A percentile compares a stretch with the other conserved stretches of the same genome.
phyloP scores from a whole-genome alignment of 2,329 filamentous ascomycete genomes.

The Fusarium phyllophilum region DNA sequence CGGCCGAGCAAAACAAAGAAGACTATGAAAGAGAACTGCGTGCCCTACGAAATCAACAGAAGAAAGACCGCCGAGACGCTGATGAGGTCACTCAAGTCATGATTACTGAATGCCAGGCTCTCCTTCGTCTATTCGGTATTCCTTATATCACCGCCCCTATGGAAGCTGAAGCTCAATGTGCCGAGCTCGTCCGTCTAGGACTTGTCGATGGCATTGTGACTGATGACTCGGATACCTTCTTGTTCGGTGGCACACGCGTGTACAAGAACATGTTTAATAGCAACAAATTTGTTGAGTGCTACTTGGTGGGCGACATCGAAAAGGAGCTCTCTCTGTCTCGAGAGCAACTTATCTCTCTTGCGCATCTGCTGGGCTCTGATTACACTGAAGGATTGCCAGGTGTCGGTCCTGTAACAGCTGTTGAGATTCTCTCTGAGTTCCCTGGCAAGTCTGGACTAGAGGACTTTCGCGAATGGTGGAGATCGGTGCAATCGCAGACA shows the following conservation, averaged over 20 bases:
- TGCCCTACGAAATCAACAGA: conserved; percentile 90
- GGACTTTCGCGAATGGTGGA: conserved; percentile 91
- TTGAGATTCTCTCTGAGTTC: conserved; percentile 96
- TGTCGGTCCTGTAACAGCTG: conserved; percentile 91
- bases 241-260: conserved; percentile 94
- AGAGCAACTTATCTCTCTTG: conserved; percentile 87
- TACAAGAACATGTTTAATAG: conserved; percentile 99
- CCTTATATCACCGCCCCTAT: conserved; percentile 98
- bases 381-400: conserved; percentile 93
- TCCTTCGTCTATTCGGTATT: conserved; percentile 89
- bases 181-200: conserved; percentile 84
- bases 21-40: conserved; percentile 90
- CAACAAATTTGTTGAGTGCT: conserved; percentile 98
- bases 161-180: conserved; percentile 98
- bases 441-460: conserved; percentile 68
- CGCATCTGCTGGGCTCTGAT: conserved; percentile 91
- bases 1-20: conserved; percentile 73
- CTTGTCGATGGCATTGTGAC: conserved; percentile 98
- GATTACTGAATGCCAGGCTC: conserved; percentile 92
- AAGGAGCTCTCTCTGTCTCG: conserved; percentile 88
- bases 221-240: conserved; percentile 94
- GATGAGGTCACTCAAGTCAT: conserved; percentile 97
- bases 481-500: conserved; percentile 74
- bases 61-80: conserved; percentile 93
- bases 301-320: conserved; percentile 83